phyloP scores from a whole-genome alignment of 2,329 filamentous ascomycete genomes.

The Nigrospora oryzae region DNA sequence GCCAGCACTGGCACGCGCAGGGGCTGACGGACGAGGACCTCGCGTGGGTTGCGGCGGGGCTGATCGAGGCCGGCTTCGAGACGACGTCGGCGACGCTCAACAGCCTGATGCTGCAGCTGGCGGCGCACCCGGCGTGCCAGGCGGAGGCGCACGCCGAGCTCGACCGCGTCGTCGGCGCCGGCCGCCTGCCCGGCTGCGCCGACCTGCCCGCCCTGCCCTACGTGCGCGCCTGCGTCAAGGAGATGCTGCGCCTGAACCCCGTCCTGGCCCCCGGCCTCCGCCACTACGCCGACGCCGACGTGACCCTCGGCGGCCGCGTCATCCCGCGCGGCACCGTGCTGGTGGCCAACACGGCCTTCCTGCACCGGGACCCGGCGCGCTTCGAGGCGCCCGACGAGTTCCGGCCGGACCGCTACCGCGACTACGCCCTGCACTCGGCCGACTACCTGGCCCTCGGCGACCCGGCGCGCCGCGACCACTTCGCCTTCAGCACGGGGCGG shows the following conservation, averaged over 20 bases:
- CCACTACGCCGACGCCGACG: slow-evolving; percentile 33
- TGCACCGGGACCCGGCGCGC: slow-evolving; percentile 11
- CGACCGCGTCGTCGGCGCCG: slow-evolving; percentile 24
- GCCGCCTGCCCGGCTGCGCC: slow-evolving; percentile 17
- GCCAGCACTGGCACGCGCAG: slow-evolving; percentile 9
- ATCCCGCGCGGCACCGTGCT: slow-evolving; percentile 36
- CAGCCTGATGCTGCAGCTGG: slow-evolving; percentile 13
- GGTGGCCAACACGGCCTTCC: slow-evolving; percentile 19
- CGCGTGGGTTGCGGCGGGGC: slow-evolving; percentile 15
- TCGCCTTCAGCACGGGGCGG: slow-evolving; percentile 33
- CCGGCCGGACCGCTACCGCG: slow-evolving; percentile 9
- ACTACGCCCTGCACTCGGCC: slow-evolving; percentile 6
- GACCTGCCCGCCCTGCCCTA: slow-evolving; percentile 22
- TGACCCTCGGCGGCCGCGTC: slow-evolving; percentile 32
- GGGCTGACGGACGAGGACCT: slow-evolving; percentile 14
- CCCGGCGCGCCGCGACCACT: slow-evolving; percentile 26
- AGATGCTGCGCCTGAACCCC: slow-evolving; percentile 15
- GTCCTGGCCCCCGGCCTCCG: slow-evolving; percentile 23
- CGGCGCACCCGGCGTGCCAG: slow-evolving; percentile 18
- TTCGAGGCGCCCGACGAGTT: slow-evolving; percentile 10
- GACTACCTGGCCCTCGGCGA: slow-evolving; percentile 15
- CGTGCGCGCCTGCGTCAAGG: slow-evolving; percentile 21
- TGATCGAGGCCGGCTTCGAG: slow-evolving; percentile 28
- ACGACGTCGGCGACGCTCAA: slow-evolving; percentile 27
- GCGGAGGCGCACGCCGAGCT: slow-evolving; percentile 31